Evolutionary conservation across 2,329 filamentous ascomycete species (phyloP), one percentile per base, ranked within the genome.

Genomic region (Botrytis byssoidea): DNA sequence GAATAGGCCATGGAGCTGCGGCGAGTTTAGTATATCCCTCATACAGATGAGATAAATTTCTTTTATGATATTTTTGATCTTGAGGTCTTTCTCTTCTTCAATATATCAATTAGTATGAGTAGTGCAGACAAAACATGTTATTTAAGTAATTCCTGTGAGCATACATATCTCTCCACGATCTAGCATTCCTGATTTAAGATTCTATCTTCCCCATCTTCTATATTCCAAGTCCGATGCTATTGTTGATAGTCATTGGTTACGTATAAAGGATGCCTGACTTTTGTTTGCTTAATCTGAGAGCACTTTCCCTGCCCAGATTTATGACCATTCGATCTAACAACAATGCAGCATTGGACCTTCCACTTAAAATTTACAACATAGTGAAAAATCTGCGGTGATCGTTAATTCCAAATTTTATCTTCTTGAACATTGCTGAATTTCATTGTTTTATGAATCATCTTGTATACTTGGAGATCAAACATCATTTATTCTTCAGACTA

Each of bases 281-380:
- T 1, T 25, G 14, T 29, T 12, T 29, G 12, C 51, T 29, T 29
- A 1, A 8, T 14, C n/a, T 9, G n/a, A 8, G 51, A 18, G 51
- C n/a, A 29, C 51, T 57, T 57, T 16, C 51, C n/a, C 51, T 6
- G 7, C 14, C 14, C 14, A 29, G 0, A 0, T 32, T 0, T 2
- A 18, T 2, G 8, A 55, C 14, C 29, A 29, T 9, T 29, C 1
- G 3, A 29, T 57, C 2, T 8, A 57, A 14, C 51, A 29, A 18
- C 3, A 57, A 7, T 18, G 51, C n/a, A 57, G 5, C n/a, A 57
- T 57, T 57, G 51, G 7, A 57, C 51, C 51, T 57, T 57, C 51
- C 5, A 57, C 7, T 29, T 57, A 40, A 1, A 25, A 18, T 9
- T 18, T n/a, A 22, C 14, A 25, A 16, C 22, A 25, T 2, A 10